Conservation (phyloP, 2,329 filamentous ascomycete genomes). For the Aspergillus sp. region DNA sequence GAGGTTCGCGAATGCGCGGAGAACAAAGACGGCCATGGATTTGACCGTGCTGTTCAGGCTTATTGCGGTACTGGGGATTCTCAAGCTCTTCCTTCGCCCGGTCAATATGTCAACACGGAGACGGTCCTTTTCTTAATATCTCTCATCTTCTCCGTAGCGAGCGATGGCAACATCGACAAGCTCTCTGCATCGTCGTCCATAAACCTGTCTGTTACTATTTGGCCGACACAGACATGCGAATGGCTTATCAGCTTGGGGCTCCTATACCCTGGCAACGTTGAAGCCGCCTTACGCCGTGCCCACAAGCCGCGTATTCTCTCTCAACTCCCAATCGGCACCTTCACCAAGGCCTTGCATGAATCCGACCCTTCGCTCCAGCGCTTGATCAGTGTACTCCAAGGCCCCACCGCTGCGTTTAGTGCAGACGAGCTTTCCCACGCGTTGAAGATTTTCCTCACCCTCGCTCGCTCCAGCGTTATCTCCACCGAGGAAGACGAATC, state of each 20-base stretch:
- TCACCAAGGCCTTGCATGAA: conserved; percentile 40
- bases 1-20: conserved; percentile 29
- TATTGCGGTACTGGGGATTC: conserved; percentile 28
- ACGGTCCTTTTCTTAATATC: conserved; percentile 39
- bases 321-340: conserved; percentile 38
- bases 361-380: conserved; percentile 39
- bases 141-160: conserved; percentile 37
- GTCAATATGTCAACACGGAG: conserved; percentile 37
- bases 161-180: conserved; percentile 23
- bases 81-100: conserved; percentile 23
- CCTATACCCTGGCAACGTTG: conserved; percentile 40
- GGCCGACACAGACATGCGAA: conserved; percentile 38
- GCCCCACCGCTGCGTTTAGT: conserved; percentile 35
- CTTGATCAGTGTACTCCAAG: conserved; percentile 38
- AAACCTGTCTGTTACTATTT: conserved; percentile 34
- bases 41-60: conserved; percentile 35
- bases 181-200: conserved; percentile 25
- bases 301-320: conserved; percentile 37
- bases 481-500: conserved; percentile 28
- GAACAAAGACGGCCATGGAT: conserved; percentile 28
- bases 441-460: conserved; percentile 40
- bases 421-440: conserved; percentile 41
- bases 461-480: conserved; percentile 36
- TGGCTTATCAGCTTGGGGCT: conserved; percentile 44
- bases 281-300: conserved; percentile 38